Evolutionary conservation across 768 basidiomycete species (phyloP), one percentile per base, ranked within the genome.

Genomic region (Hericium rajendrae): DNA sequence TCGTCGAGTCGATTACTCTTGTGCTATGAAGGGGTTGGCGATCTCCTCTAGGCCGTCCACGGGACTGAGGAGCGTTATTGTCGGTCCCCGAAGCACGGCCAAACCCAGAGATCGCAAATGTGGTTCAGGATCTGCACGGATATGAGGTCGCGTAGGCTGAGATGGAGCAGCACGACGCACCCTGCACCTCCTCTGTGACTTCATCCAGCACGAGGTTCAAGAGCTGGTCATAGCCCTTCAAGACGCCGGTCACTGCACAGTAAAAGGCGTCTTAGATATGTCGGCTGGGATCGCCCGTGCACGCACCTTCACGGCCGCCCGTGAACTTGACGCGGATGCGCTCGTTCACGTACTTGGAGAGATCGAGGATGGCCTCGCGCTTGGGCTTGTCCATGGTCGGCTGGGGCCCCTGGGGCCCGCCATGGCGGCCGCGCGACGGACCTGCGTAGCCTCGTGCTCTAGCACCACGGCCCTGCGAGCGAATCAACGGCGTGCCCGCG

Each of bases 201-300:
- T 97, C 91, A 71, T 99, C 97, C 52, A 99, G 81, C 52, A 99
- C 97, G 56, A 99, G 85, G 70, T 99, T 98, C 57, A 98, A 80
- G 40, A 98, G 76, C 64, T 97, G 94, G 72, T 98, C 97, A 66
- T 84, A 98, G 24, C 97, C 97, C 72, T 99, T 99, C 60, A 99
- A 72, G 16, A 89, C 80, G 3, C 97, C 97, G 8, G 83, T 88
- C 54, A 97, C 95, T 97, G 65, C 20, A 20, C 53, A 32, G 2
- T 8, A 32, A 6, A 32, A 10, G 32, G 59, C 20, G 52, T 38
- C 38, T 51, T 56, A 60, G 57, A 58, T 49, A 55, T 28, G 6
- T 38, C 38, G 40, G 56, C 13, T n/a, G 10, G 12, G 43, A 20
- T 12, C 32, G 43, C n/a, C 20, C 22, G 8, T 3, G 1, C 3